These are phyloP conservation scores for Debaryomyces subglobosus DNA, from an alignment of 1,139 yeast genomes.

Conservation along the genomic window DNA sequence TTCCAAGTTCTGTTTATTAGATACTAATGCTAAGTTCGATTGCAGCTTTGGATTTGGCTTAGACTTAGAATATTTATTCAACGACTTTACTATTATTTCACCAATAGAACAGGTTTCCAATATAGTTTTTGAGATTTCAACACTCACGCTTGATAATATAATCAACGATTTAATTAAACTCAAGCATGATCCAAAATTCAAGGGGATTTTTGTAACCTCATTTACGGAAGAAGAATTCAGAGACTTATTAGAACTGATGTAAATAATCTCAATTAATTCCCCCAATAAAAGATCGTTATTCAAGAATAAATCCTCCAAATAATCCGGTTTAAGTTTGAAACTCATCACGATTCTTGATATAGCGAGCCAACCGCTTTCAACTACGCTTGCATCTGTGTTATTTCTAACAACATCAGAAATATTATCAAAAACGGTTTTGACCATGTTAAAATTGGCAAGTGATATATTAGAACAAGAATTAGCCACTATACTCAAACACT, in stretches of 20 bases:
- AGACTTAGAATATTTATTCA: constrained; percentile 40
- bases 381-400: constrained; percentile 62
- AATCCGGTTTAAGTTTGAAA: constrained; percentile 47
- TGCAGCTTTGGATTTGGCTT: constrained; percentile 10
- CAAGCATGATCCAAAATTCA: constrained; percentile 36
- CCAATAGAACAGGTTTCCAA: constrained; percentile 46
- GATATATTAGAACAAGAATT: constrained; percentile 65
- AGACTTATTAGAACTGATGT: constrained; percentile 33
- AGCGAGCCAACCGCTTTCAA: constrained; percentile 70
- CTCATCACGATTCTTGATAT: constrained; percentile 64
- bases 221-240: constrained; percentile 19
- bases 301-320: constrained; percentile 50
- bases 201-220: constrained; percentile 23
- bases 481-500: constrained; percentile 77
- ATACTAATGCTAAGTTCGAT: background rate
- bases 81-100: constrained; percentile 43
- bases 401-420: constrained; percentile 64
- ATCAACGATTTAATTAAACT: constrained; percentile 48
- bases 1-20: constrained; percentile 6
- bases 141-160: constrained; percentile 39
- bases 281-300: constrained; percentile 28
- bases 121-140: constrained; percentile 43
- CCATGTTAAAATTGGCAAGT: constrained; percentile 44
- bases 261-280: constrained; percentile 31
- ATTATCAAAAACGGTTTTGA: constrained; percentile 61